Evolutionary conservation across 192 early-diverging fungal genomes (phyloP).

Genomic region (Entrophospora sp.): DNA sequence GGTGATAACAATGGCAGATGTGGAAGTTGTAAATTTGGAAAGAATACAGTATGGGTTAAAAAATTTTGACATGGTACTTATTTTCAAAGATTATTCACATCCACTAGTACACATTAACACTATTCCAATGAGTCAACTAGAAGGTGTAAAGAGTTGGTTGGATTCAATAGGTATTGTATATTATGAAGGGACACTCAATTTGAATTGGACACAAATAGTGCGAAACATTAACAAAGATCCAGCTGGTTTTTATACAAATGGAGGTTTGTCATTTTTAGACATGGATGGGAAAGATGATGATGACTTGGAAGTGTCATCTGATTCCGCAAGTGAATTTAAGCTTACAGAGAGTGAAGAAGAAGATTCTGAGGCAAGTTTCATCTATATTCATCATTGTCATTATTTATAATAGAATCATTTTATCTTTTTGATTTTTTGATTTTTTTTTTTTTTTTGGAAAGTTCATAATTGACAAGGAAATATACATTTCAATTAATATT

Average conservation of each 20-base stretch:
- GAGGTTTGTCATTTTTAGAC: constrained; percentile 88
- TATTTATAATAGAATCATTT: constrained; percentile 19
- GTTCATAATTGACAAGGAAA: too few relatives aligned
- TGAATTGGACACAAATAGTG: constrained; percentile 97
- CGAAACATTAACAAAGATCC: constrained; percentile 94
- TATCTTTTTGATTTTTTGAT: background rate
- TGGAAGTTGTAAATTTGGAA: constrained; percentile 94
- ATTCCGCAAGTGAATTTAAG: constrained; percentile 53
- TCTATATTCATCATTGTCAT: too few relatives aligned
- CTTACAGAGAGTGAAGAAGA: constrained; percentile 50
- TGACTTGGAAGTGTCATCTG: constrained; percentile 43
- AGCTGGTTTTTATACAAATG: constrained; percentile 79
- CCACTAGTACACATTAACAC: constrained; percentile 93
- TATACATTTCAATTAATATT: too few relatives aligned
- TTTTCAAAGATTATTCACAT: constrained; percentile 88
- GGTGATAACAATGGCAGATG: constrained; percentile 81
- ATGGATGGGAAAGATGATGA: constrained; percentile 52
- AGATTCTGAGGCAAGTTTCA: too few relatives aligned
- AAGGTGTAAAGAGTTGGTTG: constrained; percentile 94
- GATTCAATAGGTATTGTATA: constrained; percentile 86
- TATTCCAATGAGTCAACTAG: constrained; percentile 83
- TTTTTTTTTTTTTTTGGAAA: too few relatives aligned
- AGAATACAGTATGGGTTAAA: constrained; percentile 93
- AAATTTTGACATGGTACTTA: constrained; percentile 98
- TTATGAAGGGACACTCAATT: constrained; percentile 88